Base-by-base conservation (phyloP, 768 basidiomycete species). In the Stropharia rugosoannulata region DNA sequence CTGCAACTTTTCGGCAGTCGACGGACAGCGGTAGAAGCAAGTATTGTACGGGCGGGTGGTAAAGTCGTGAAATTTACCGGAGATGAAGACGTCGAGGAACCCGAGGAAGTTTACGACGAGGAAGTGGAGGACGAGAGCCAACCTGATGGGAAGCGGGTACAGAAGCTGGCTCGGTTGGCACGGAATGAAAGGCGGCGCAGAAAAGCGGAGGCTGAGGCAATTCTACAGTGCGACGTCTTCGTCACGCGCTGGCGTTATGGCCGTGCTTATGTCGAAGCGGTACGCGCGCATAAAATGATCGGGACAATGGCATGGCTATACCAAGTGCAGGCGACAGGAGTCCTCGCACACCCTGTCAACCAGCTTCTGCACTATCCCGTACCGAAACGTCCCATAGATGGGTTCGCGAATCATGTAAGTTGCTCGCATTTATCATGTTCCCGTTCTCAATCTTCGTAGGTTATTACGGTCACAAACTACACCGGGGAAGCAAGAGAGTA, bases 401-500 rank as follows among this genome's bases (percentile, higher is more conserved):
- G 77, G 1, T 89, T 94, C 51, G 65, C 72, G 0, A 68, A 69
- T 1, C 83, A 87, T 69, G 91, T 93, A 60, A 45, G 88, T 63
- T 2, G 47, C 43, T 37, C 55, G 44, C 42, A 27, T 56, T 32
- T 59, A 16, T 36, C 38, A 43, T 27, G 10, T 25, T n/a, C 2
- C 22, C 6, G 49, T 3, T 52, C 47, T 8, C 51, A 3, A 27
- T 25, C 35, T 52, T 18, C 55, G 11, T 37, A 93, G 90, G 78
- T 83, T 60, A 85, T 96, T 52, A 90, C 93, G 0, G 77, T 96
- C 1, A 93, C 93, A 0, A 95, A 95, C 65, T 96, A 95, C 66
- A 89, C 90, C 0, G 94, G 95, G 2, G 84, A 87, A 37, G 80
- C 90, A 5, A 80, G 94, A 2, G 94, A 96, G 50, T 95, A 95